Evolutionary conservation across 441 rosid species (phyloP).

Genomic region (Manihot esculenta): DNA sequence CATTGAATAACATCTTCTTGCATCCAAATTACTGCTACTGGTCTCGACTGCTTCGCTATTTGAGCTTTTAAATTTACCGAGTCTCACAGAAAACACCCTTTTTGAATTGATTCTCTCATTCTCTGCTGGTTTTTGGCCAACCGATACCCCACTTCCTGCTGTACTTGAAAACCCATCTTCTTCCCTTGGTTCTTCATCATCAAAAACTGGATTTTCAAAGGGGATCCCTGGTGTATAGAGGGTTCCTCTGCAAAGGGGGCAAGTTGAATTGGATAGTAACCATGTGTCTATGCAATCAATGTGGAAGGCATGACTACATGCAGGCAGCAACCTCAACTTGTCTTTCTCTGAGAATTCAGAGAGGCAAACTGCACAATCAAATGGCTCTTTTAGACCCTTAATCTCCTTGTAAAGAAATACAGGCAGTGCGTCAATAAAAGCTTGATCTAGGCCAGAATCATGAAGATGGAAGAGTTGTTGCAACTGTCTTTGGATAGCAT

Average conservation of each 20-base stretch:
- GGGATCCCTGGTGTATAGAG: slow-evolving; percentile 33
- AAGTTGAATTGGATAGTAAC: slow-evolving; percentile 72
- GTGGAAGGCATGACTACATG: slow-evolving; percentile 72
- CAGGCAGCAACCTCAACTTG: slow-evolving; percentile 62
- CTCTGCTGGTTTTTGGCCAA: slow-evolving; percentile 50
- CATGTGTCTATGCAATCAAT: slow-evolving; percentile 66
- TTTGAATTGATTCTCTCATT: slow-evolving; percentile 52
- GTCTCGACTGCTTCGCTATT: slow-evolving; percentile 28
- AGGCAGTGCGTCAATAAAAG: slow-evolving; percentile 60
- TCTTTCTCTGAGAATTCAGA: slow-evolving; percentile 55
- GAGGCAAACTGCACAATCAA: slow-evolving; percentile 70
- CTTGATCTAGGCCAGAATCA: slow-evolving; percentile 67
- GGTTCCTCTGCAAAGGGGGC: slow-evolving; percentile 66
- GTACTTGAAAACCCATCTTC: slow-evolving; percentile 24
- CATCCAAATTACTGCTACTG: slow-evolving; percentile 42
- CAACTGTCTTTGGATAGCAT: slow-evolving; percentile 58
- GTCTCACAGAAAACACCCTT: slow-evolving; percentile 61
- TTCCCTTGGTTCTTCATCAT: slow-evolving; percentile 31
- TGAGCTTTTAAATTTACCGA: slow-evolving; percentile 55
- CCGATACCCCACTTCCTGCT: slow-evolving; percentile 19
- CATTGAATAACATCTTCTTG: slow-evolving; percentile 75
- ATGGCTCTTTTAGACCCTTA: slow-evolving; percentile 56
- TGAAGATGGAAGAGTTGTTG: slow-evolving; percentile 68
- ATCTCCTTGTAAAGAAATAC: slow-evolving; percentile 53
- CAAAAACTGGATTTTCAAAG: slow-evolving; percentile 27